phyloP scores from a whole-genome alignment of 2,329 filamentous ascomycete species.

The Clarireedia monteithiana region DNA sequence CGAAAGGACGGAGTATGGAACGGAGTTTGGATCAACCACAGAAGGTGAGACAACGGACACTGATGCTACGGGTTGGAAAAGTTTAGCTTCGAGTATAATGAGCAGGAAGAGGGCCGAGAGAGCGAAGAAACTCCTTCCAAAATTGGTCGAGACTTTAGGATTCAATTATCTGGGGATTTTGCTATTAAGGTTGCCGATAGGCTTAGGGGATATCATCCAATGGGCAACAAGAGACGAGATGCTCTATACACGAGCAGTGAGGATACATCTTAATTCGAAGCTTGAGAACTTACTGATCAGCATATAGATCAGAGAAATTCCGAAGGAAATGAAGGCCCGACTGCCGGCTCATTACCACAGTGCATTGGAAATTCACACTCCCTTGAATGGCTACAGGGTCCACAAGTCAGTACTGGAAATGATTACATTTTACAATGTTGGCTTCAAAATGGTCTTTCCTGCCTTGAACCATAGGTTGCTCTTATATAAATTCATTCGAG shows the following conservation, averaged over 20 bases:
- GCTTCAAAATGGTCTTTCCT: slow-evolving; percentile 66
- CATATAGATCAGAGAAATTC: slow-evolving; percentile 49
- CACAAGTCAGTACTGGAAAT: slow-evolving; percentile 57
- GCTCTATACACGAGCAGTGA: slow-evolving; percentile 61
- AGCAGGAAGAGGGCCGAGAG: slow-evolving; percentile 15
- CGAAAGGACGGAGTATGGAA: slow-evolving; percentile 26
- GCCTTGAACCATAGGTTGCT: slow-evolving; percentile 62
- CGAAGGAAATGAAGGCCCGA: slow-evolving; percentile 56
- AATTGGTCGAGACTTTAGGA: slow-evolving; percentile 64
- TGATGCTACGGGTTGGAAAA: slow-evolving; percentile 31
- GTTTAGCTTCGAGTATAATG: slow-evolving; percentile 40
- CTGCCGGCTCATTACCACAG: slow-evolving; percentile 55
- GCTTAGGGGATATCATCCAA: slow-evolving; percentile 60
- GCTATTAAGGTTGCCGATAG: slow-evolving; percentile 68
- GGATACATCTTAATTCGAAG: slow-evolving; percentile 18
- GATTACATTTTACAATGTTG: slow-evolving; percentile 53
- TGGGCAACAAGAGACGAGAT: slow-evolving; percentile 64
- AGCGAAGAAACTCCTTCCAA: slow-evolving; percentile 42
- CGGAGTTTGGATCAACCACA: slow-evolving; percentile 32
- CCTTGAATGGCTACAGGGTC: slow-evolving; percentile 48
- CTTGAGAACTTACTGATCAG: not conserved
- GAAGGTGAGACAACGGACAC: slow-evolving; percentile 31
- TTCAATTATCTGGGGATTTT: slow-evolving; percentile 75
- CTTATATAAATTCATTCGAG: slow-evolving; percentile 60
- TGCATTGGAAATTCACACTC: slow-evolving; percentile 44